Evolutionary conservation across 129 eudicot genomes (phyloP), one percentile per base, ranked within the genome.

Genomic region (Lonicera japonica): DNA sequence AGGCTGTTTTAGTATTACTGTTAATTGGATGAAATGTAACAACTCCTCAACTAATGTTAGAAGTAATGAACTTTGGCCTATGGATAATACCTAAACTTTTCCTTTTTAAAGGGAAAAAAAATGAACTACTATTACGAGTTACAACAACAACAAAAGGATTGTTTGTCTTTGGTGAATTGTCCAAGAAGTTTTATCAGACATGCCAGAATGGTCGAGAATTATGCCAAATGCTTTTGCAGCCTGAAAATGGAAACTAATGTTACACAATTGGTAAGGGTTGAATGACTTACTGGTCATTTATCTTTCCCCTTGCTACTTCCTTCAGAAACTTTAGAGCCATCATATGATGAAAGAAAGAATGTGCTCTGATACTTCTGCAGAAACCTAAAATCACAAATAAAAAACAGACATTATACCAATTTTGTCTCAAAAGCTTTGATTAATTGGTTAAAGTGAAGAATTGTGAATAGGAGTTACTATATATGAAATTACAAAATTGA

Each of bases 321-420:
- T 63, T 79, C 94, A 8, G 79, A 70, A 61, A 50, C 86, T 70
- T 82, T 82, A 25, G 78, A 66, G 68, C 83, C 79, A 69, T 75
- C 90, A 68, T 82, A 92, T 12, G 76, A 59, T 12, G 90, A 65
- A 63, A 82, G 80, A 71, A 87, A 87, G 77, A 87, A 87, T 21
- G 81, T 68, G 20, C 78, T 60, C 72, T 87, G 95, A 63, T 92
- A 82, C 82, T 70, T 87, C 72, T 92, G 96, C 82, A 92, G 29
- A 80, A 84, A 92, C 84, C 98, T 92, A 71, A 58, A 16, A 68
- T 25, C 62, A 25, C 47, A 64, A 47, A 19, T 6, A 29, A 29
- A 29, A 29, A 29, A 29, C 6, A n/a, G 36, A 29, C 2, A 29
- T 1, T 29, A 1, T 29, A 6, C 36, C 36, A 29, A 29, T 29